Base-by-base conservation (phyloP, 495 filamentous ascomycete genomes). In the Podospora pseudopauciseta region DNA sequence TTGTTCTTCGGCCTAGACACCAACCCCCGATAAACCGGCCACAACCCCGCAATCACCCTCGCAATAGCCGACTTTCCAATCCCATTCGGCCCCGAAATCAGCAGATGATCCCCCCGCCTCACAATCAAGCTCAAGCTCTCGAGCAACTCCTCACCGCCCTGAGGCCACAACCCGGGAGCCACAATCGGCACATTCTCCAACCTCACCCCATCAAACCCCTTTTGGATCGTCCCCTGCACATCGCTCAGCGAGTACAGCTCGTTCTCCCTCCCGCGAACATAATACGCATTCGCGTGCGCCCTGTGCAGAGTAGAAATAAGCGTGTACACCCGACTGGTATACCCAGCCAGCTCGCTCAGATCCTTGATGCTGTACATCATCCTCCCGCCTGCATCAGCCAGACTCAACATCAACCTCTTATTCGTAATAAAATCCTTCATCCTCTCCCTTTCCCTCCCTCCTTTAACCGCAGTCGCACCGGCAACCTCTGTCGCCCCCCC, bases 321-420 rank as follows among this genome's bases (percentile, higher is more conserved):
- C 39, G 91, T 93, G 81, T 97, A 99, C 15, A 99, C 93, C 18
- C 95, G 91, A 19, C 92, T 96, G 1, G 96, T 98, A 79, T 94
- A 92, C 39, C 96, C 96, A 2, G 96, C 96, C 18, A 99, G 82
- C 78, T 98, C 96, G 9, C 94, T 93, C 34, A 99, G 90, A 73
- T 99, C 96, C 81, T 99, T 99, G 81, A 99, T 94, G 70, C 90
- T 92, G 81, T 98, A 98, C 96, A 99, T 99, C 90, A 99, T 95
- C 49, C 96, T 86, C 23, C 94, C 93, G 65, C 96, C 96, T 9
- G 96, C 96, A 77, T 99, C 96, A 4, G 96, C 96, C 18, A 98
- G 86, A 20, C 95, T 97, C 30, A 99, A 86, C 96, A 99, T 98
- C 65, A 99, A 86, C 2, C 96, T 90, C 78, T 98, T 97, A 79